phyloP scores from a whole-genome alignment of 1,284 basidiomycete species.

The Tremellales sp. region DNA sequence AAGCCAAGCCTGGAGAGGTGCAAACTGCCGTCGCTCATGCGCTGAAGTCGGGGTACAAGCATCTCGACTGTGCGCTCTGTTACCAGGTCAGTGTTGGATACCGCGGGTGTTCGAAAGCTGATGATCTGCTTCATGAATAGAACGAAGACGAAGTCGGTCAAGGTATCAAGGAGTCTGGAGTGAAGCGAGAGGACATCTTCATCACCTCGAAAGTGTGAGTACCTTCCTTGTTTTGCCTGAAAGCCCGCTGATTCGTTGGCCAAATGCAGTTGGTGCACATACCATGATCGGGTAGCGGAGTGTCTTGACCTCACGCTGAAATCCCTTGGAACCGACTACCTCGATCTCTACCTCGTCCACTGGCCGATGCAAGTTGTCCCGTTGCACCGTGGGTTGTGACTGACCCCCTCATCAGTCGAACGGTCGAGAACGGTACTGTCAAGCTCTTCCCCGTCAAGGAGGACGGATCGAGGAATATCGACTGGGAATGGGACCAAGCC shows the following conservation, averaged over 20 bases:
- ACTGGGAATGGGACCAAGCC: conserved; percentile 50
- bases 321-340: conserved; percentile 68
- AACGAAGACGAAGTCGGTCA: conserved; percentile 82
- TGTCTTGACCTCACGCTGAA: conserved; percentile 67
- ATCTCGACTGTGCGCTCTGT: conserved; percentile 73
- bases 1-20: conserved; percentile 66
- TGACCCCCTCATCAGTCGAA: conserved; percentile 13
- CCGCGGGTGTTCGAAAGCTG: conserved; percentile 2
- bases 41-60: conserved; percentile 66
- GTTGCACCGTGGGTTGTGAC: not conserved
- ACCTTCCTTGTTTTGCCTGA: conserved; percentile 1
- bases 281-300: conserved; percentile 61
- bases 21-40: conserved; percentile 63
- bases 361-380: conserved; percentile 27
- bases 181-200: conserved; percentile 75
- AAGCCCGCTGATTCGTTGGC: not conserved
- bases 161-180: conserved; percentile 71
- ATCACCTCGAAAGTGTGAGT: conserved; percentile 55
- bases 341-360: conserved; percentile 72
- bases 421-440: conserved; percentile 34
- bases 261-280: conserved; percentile 60
- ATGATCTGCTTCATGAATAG: conserved; percentile 30
- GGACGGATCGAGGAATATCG: conserved; percentile 45
- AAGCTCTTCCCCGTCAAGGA: conserved; percentile 39
- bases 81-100: conserved; percentile 32